Evolutionary conservation across 768 basidiomycete species (phyloP).

Genomic region (Suillus occidentalis): DNA sequence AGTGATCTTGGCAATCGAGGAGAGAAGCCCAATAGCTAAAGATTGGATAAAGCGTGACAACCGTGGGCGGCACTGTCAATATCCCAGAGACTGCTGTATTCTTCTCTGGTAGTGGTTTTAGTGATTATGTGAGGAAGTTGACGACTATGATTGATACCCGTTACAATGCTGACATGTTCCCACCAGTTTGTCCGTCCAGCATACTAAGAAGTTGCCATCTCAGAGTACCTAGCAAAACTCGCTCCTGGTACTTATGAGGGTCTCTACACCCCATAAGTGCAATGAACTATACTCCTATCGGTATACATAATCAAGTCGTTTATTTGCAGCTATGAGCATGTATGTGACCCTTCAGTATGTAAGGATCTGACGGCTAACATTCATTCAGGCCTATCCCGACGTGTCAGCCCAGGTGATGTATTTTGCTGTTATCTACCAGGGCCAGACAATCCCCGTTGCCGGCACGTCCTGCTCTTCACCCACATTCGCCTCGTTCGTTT

Average conservation of each 20-base stretch:
- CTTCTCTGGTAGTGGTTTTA: conserved; percentile 78
- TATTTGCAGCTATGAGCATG: conserved; percentile 47
- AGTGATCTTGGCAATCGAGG: conserved; percentile 13
- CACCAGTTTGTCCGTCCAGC: conserved; percentile 50
- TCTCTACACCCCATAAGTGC: conserved; percentile 57
- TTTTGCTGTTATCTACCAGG: too few species aligned
- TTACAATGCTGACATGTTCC: conserved; percentile 9
- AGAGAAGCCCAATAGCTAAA: neutral
- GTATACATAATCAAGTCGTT: conserved; percentile 15
- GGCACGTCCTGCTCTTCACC: too few species aligned
- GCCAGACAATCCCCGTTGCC: too few species aligned
- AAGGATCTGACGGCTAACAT: neutral
- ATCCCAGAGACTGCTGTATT: conserved; percentile 59
- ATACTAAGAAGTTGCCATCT: conserved; percentile 51
- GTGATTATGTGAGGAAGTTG: conserved; percentile 48
- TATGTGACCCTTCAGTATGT: conserved; percentile 29
- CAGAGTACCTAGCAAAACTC: conserved; percentile 44
- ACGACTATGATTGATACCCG: neutral
- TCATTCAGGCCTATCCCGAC: too few species aligned
- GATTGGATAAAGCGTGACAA: conserved; percentile 56
- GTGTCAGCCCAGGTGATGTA: too few species aligned
- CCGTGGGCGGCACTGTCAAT: conserved; percentile 64
- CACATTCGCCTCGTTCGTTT: too few species aligned
- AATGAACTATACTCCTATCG: conserved; percentile 10
- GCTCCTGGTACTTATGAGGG: conserved; percentile 52